A percentile compares a stretch with the other conserved stretches of the same genome.
Conservation (phyloP, 805 yeast genomes). For the Kodamaea sagamina region DNA sequence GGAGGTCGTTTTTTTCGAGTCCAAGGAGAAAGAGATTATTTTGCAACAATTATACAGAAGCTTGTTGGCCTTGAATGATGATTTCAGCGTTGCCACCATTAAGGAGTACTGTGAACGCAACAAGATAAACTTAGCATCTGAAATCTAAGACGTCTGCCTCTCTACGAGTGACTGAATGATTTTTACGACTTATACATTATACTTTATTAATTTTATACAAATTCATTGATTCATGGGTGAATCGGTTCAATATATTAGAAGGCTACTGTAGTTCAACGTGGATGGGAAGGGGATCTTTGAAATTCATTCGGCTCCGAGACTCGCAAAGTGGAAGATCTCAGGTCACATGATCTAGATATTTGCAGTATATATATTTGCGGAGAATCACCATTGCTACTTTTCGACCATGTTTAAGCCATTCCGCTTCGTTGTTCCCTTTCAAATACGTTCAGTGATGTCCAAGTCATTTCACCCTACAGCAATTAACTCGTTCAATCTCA, state of each 20-base stretch:
- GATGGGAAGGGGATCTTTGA: background rate
- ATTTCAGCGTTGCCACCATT: slow-evolving; percentile 5
- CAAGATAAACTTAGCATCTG: background rate
- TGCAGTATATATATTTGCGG: background rate
- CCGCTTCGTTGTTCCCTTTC: no score
- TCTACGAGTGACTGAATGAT: no score
- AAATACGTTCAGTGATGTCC: no score
- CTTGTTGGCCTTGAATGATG: slow-evolving; percentile 26
- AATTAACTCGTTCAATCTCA: slow-evolving; percentile 49
- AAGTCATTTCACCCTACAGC: slow-evolving; percentile 38
- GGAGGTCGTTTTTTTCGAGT: slow-evolving; percentile 22
- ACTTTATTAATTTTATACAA: background rate
- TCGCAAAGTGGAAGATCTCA: background rate
- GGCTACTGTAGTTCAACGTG: background rate
- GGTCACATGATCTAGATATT: background rate
- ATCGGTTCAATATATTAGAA: background rate
- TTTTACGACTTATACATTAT: background rate
- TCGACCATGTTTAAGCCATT: no score
- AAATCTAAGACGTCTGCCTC: no score
- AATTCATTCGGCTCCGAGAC: background rate
- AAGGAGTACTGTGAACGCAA: background rate
- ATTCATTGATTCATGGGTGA: background rate
- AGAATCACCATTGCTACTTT: background rate
- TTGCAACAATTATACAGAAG: slow-evolving; percentile 26
- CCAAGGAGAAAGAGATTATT: slow-evolving; percentile 22